Percentiles rank a stretch among this genome's conserved stretches.
phyloP scores from a whole-genome alignment of 2,329 filamentous ascomycete species.

The Endothia cerciana region DNA sequence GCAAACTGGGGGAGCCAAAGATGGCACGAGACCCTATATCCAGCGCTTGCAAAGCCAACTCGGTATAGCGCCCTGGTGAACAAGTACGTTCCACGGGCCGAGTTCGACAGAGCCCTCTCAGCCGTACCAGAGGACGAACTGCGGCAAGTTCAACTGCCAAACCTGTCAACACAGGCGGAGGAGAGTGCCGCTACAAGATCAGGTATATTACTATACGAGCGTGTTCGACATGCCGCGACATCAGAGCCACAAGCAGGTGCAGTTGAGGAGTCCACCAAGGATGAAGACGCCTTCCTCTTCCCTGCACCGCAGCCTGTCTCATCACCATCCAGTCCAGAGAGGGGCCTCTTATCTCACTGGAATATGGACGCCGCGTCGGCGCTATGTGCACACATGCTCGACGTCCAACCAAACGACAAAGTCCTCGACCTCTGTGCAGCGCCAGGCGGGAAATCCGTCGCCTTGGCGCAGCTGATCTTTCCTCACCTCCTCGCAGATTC shows the following conservation, averaged over 20 bases:
- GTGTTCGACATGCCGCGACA: not conserved
- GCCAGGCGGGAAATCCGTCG: constrained; percentile 42
- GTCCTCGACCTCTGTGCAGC: constrained; percentile 47
- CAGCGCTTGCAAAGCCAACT: constrained; percentile 34
- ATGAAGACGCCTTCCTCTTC: constrained; percentile 30
- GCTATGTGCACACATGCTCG: constrained; percentile 38
- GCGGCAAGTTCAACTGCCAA: constrained; percentile 30
- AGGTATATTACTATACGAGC: constrained; percentile 11
- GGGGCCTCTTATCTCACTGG: constrained; percentile 36
- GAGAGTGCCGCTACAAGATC: not conserved
- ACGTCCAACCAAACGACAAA: constrained; percentile 40
- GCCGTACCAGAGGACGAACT: constrained; percentile 27
- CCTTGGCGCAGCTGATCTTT: constrained; percentile 38
- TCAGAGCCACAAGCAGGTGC: not conserved
- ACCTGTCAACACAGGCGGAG: not conserved
- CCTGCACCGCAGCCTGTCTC: constrained; percentile 33
- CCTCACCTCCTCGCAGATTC: constrained; percentile 29
- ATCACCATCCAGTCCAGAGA: constrained; percentile 17
- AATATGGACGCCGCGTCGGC: constrained; percentile 38
- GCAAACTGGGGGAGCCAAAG: constrained; percentile 34
- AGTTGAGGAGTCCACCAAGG: constrained; percentile 6
- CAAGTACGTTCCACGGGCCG: constrained; percentile 29
- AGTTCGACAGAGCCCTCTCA: constrained; percentile 29
- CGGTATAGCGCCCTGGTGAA: constrained; percentile 38
- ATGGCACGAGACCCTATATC: constrained; percentile 35